Conservation (phyloP, 192 early-diverging fungal species). For the Helicostylum pulchrum region DNA sequence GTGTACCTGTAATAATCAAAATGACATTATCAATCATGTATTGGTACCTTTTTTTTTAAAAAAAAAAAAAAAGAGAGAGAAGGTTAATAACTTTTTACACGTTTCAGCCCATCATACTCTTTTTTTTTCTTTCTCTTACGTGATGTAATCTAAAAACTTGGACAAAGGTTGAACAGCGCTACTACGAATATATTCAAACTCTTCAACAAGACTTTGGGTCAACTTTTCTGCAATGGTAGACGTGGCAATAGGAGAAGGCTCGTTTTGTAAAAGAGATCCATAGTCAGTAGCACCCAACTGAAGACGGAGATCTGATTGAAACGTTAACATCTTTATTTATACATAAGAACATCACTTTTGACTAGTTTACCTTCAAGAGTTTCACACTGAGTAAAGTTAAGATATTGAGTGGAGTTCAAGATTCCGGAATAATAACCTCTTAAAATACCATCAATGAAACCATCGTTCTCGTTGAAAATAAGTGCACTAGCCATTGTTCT, state of each 20-base stretch:
- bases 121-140: slow-evolving; percentile 69
- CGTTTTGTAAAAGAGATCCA: slow-evolving; percentile 89
- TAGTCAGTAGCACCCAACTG: slow-evolving; percentile 96
- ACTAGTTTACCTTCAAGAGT: slow-evolving; percentile 77
- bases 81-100: background rate
- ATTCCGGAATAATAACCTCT: slow-evolving; percentile 92
- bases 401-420: slow-evolving; percentile 76
- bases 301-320: slow-evolving; percentile 79
- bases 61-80: slow-evolving; percentile 1
- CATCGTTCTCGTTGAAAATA: slow-evolving; percentile 84
- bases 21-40: slow-evolving; percentile 99
- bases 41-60: slow-evolving; percentile 61
- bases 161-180: slow-evolving; percentile 81
- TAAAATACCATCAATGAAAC: slow-evolving; percentile 92
- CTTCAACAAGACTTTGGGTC: slow-evolving; percentile 83
- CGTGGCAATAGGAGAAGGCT: slow-evolving; percentile 92
- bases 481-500: slow-evolving; percentile 32
- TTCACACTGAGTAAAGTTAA: slow-evolving; percentile 97
- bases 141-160: slow-evolving; percentile 95
- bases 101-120: background rate
- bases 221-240: slow-evolving; percentile 88
- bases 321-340: background rate
- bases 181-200: slow-evolving; percentile 89
- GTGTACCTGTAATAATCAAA: slow-evolving; percentile 94
- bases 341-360: background rate